Percentiles rank a stretch among this genome's conserved stretches.
Evolutionary conservation across 169 alveolate species (phyloP).

Genomic region (Eimeria acervulina): DNA sequence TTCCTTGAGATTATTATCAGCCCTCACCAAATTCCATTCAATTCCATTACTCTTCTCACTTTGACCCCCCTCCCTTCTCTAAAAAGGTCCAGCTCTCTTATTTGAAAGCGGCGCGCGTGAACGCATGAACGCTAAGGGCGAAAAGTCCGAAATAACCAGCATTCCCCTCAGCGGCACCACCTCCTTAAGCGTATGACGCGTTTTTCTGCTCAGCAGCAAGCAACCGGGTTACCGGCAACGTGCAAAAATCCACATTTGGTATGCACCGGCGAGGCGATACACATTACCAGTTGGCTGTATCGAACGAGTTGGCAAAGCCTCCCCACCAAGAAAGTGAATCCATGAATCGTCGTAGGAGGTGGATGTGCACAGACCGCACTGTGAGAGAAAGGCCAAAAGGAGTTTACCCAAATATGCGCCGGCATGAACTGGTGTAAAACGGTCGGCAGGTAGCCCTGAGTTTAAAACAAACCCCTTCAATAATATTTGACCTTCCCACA

Average conservation of each 20-base stretch:
- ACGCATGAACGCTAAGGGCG: not conserved
- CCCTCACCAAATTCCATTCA: not conserved
- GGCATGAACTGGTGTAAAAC: not conserved
- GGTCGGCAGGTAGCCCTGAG: not conserved
- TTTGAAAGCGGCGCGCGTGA: no score
- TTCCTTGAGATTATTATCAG: not conserved
- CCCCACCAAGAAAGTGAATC: not conserved
- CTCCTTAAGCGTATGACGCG: not conserved
- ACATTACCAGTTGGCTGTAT: not conserved
- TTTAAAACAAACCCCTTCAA: not conserved
- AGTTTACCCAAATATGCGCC: not conserved
- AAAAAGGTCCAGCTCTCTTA: not conserved
- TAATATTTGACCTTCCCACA: not conserved
- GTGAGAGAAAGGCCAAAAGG: not conserved
- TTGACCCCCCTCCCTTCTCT: no score
- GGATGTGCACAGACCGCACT: not conserved
- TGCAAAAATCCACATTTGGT: not conserved
- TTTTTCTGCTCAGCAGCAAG: not conserved
- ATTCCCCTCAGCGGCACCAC: not conserved
- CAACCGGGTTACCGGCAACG: not conserved
- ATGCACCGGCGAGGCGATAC: not conserved
- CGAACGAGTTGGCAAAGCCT: not conserved
- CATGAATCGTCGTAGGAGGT: not conserved
- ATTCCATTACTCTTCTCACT: no score
- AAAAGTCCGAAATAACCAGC: not conserved